Conservation (phyloP, 2,329 filamentous ascomycete genomes). For the Nemania sp. region DNA sequence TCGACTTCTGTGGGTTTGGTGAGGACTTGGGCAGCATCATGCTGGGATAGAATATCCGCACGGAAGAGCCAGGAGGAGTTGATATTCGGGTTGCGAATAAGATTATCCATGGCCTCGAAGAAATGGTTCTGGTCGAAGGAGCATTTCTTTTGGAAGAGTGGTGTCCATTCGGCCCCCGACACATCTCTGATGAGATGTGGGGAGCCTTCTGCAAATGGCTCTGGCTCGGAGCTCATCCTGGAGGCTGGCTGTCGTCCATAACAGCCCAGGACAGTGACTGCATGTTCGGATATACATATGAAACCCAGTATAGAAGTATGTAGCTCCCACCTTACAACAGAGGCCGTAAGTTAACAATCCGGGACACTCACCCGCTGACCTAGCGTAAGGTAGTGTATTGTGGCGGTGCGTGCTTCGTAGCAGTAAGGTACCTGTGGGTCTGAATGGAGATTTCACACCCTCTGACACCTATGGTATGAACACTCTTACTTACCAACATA, state of each 20-base stretch:
- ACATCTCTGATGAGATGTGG: conserved; percentile 44
- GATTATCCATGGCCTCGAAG: conserved; percentile 69
- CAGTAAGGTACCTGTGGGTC: too few relatives aligned
- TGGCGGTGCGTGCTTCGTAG: too few relatives aligned
- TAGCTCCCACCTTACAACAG: too few relatives aligned
- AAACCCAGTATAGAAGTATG: too few relatives aligned
- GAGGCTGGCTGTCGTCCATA: background rate
- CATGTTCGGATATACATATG: too few relatives aligned
- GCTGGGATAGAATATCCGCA: conserved; percentile 72
- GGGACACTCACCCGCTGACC: too few relatives aligned
- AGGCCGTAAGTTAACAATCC: too few relatives aligned
- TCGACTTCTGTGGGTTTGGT: conserved; percentile 38
- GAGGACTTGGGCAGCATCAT: conserved; percentile 42
- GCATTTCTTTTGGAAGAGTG: conserved; percentile 61
- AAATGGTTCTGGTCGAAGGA: conserved; percentile 68
- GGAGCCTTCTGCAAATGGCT: conserved; percentile 41
- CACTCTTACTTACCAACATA: too few relatives aligned
- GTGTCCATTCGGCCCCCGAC: conserved; percentile 52
- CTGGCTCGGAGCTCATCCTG: conserved; percentile 45
- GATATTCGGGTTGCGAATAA: conserved; percentile 79
- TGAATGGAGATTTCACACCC: too few relatives aligned
- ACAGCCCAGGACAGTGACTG: too few relatives aligned
- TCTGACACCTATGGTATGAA: too few relatives aligned
- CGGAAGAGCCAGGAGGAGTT: conserved; percentile 79
- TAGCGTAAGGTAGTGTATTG: too few relatives aligned